phyloP scores from a whole-genome alignment of 2,329 filamentous ascomycete species.

The Venturia nashicola region DNA sequence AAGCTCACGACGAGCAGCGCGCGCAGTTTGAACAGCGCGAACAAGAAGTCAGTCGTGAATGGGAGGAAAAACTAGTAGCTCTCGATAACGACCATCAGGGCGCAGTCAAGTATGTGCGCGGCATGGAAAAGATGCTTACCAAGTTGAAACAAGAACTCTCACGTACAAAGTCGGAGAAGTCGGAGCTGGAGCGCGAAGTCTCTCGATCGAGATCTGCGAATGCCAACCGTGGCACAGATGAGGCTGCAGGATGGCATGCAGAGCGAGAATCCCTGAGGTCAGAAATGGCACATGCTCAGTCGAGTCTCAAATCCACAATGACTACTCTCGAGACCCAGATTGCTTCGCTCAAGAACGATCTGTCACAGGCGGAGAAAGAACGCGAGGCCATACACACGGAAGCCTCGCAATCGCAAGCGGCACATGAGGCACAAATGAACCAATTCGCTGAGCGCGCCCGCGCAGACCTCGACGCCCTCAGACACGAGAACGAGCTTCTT shows the following conservation, averaged over 20 bases:
- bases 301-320: constrained; percentile 54
- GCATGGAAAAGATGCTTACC: constrained; percentile 97
- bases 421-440: constrained; percentile 30
- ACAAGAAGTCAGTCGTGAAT: constrained; percentile 76
- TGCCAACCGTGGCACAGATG: constrained; percentile 39
- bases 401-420: constrained; percentile 21
- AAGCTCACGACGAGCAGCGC: constrained; percentile 78
- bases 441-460: constrained; percentile 42
- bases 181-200: constrained; percentile 62
- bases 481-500: constrained; percentile 67
- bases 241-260: constrained; percentile 46
- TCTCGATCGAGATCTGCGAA: not conserved
- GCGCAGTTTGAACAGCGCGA: constrained; percentile 63
- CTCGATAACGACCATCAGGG: constrained; percentile 97
- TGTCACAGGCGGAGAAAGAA: constrained; percentile 52
- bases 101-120: constrained; percentile 94
- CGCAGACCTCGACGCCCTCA: constrained; percentile 66
- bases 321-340: constrained; percentile 61
- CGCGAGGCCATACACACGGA: constrained; percentile 51
- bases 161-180: constrained; percentile 80
- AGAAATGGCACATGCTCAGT: constrained; percentile 58
- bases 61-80: constrained; percentile 85
- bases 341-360: constrained; percentile 52
- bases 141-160: constrained; percentile 97
- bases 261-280: constrained; percentile 57